Base-by-base conservation (phyloP, 192 early-diverging fungal species). In the Coemansia pectinata region DNA sequence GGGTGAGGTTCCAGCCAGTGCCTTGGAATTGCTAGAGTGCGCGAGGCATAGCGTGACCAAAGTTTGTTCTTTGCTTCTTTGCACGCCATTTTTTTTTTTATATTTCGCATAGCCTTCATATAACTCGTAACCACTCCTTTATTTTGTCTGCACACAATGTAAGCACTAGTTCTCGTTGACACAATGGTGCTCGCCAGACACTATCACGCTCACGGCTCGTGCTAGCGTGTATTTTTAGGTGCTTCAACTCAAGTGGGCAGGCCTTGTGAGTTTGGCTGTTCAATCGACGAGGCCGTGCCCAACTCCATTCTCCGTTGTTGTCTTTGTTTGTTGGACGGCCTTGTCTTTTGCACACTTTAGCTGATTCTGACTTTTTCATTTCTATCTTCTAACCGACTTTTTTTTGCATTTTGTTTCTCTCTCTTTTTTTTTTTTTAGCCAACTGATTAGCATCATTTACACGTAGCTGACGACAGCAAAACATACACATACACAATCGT, bases 161-260 rank as follows among this genome's bases (percentile, higher is more conserved):
- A 47, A 66, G 65, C 47, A 52, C 65, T 48, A 39, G 21, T 48
- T 50, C 52, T 34, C 29, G 66, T 53, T 66, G 23, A 55, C 53
- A 55, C 53, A 55, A 55, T 55, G 53, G 27, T 8, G 27, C 25
- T 25, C 12, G 53, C 47, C 47, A 50, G 47, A 21, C 47, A 50
- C 29, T 55, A 55, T 55, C 53, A 55, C 53, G 53, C 53, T 29
- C 27, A 31, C 27, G 23, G 53, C 53, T 55, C 53, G 53, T 55
- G 53, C 25, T 55, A 31, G 53, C 53, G 53, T 55, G 53, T 55
- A 55, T 55, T 55, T 55, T 55, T 55, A 55, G 53, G 21, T n/a
- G 47, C 47, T 21, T 50, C 21, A 19, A 10, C 47, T 50, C 47
- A 50, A 50, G 47, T 21, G 47, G 42, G 15, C 12, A 5, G 15